Evolutionary conservation across 495 filamentous ascomycete genomes (phyloP).

Genomic region (Mytilinidion resinicola): DNA sequence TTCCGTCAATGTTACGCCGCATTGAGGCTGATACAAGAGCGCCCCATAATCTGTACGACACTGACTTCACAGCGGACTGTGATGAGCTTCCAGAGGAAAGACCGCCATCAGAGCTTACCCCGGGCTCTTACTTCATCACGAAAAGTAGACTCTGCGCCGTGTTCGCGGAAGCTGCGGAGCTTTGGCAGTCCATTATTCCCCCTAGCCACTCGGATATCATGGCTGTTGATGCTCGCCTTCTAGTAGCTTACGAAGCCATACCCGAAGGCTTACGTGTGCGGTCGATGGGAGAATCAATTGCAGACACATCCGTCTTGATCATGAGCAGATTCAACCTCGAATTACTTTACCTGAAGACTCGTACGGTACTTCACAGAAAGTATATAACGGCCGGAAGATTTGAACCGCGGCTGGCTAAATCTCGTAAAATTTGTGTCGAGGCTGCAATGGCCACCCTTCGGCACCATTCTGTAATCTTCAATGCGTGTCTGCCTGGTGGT

Average conservation of each 20-base stretch:
- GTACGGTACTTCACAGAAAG: conserved; percentile 41
- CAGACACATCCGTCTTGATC: conserved; percentile 37
- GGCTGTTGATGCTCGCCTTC: conserved; percentile 35
- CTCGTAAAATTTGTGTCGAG: conserved; percentile 40
- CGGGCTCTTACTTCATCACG: conserved; percentile 38
- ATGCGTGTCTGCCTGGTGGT: conserved; percentile 37
- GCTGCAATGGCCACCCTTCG: conserved; percentile 40
- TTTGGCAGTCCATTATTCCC: conserved; percentile 34
- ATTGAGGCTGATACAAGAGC: conserved; percentile 30
- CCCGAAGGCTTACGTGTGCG: conserved; percentile 35
- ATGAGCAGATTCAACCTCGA: conserved; percentile 40
- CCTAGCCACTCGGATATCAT: conserved; percentile 37
- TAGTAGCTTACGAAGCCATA: conserved; percentile 34
- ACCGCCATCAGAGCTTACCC: conserved; percentile 28
- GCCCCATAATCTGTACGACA: conserved; percentile 37
- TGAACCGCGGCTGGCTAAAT: conserved; percentile 28
- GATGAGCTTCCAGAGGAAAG: conserved; percentile 28
- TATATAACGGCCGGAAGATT: conserved; percentile 35
- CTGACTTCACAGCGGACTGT: conserved; percentile 35
- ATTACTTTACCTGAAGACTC: conserved; percentile 40
- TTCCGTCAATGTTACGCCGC: conserved; percentile 30
- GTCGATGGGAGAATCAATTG: conserved; percentile 37
- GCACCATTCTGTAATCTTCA: conserved; percentile 35
- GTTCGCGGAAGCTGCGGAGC: conserved; percentile 44
- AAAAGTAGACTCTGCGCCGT: conserved; percentile 38